Evolutionary conservation across 2,329 filamentous ascomycete species (phyloP).

Genomic region (Nectriaceae sp.): DNA sequence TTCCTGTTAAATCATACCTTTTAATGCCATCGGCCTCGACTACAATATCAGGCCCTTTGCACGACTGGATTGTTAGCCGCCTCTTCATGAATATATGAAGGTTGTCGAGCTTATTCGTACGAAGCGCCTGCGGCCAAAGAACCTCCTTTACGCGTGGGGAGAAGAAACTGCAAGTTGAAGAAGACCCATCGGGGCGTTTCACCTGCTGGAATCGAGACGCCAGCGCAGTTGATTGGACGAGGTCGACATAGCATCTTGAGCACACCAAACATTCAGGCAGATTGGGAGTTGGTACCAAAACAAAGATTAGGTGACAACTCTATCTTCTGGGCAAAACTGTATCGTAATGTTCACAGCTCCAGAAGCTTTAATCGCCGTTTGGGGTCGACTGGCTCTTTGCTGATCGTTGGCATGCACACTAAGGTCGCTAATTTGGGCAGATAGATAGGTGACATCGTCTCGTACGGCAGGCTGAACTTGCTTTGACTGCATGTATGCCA

Average conservation of each 20-base stretch:
- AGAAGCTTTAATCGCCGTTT: constrained; percentile 15
- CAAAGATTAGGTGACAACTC: constrained; percentile 29
- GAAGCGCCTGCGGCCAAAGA: constrained; percentile 36
- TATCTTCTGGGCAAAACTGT: constrained; percentile 30
- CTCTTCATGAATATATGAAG: constrained; percentile 31
- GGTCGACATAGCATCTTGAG: constrained; percentile 42
- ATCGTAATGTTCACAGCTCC: constrained; percentile 27
- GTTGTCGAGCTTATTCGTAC: constrained; percentile 23
- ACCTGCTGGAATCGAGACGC: constrained; percentile 30
- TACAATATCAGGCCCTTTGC: constrained; percentile 27
- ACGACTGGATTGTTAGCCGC: constrained; percentile 28
- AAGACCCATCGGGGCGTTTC: constrained; percentile 26
- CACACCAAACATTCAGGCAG: constrained; percentile 39
- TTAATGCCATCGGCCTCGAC: constrained; percentile 27
- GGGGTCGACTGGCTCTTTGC: neutral
- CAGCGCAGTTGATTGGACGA: constrained; percentile 35
- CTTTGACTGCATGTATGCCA: too few species aligned
- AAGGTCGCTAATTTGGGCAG: neutral
- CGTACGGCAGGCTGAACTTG: neutral
- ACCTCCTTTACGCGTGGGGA: constrained; percentile 34
- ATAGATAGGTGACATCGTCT: neutral
- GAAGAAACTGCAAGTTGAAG: constrained; percentile 34
- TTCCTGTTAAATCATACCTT: constrained; percentile 33
- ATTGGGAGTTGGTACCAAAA: constrained; percentile 35
- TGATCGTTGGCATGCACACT: neutral